Evolutionary conservation across 768 basidiomycete genomes (phyloP).

Genomic region (Epithele typhae): DNA sequence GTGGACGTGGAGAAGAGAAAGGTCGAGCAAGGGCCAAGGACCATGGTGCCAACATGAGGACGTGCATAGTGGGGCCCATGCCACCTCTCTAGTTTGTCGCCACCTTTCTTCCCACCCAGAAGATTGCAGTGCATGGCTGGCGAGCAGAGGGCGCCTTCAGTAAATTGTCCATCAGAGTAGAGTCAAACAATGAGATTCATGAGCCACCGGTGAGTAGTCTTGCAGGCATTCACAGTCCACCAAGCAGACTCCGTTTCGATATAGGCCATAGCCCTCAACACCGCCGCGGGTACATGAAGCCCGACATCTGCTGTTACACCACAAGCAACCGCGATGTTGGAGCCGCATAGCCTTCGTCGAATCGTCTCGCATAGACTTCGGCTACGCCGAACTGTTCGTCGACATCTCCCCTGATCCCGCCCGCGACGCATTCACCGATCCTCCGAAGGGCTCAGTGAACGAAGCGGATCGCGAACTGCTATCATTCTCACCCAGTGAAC

Average conservation of each 20-base stretch:
- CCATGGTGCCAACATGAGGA: too few relatives aligned
- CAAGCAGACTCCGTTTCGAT: not conserved
- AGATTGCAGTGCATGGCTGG: not conserved
- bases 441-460: not conserved
- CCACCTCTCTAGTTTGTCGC: not conserved
- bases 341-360: too few relatives aligned
- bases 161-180: not conserved
- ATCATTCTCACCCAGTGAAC: not conserved
- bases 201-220: not conserved
- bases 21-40: too few relatives aligned
- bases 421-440: constrained; percentile 1
- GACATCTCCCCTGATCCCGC: not conserved
- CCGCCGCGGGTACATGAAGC: not conserved
- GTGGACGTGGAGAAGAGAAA: too few relatives aligned
- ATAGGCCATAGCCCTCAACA: not conserved
- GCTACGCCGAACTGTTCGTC: constrained; percentile 4
- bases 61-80: not conserved
- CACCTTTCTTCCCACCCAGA: not conserved
- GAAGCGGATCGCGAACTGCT: not conserved
- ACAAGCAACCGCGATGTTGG: not conserved
- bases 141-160: not conserved
- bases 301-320: constrained; percentile 2
- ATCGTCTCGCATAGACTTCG: not conserved
- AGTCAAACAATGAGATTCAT: not conserved
- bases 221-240: too few relatives aligned